phyloP scores from a whole-genome alignment of 2,329 filamentous ascomycete genomes.

The Incumbomyces delicatus region DNA sequence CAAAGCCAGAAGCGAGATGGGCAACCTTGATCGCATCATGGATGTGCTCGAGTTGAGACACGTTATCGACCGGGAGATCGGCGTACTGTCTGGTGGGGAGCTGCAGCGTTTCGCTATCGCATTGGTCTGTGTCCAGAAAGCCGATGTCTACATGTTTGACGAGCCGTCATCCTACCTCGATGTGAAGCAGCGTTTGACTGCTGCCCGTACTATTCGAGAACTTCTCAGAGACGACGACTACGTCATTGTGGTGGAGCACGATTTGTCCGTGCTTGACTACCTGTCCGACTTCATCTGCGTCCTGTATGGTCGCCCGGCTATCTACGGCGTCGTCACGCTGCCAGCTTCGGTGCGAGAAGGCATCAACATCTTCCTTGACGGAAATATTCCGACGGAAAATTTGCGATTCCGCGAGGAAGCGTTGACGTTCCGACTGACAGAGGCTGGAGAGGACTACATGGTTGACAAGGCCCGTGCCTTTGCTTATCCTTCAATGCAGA shows the following conservation, averaged over 20 bases:
- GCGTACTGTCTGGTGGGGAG: constrained; percentile 88
- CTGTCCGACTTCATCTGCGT: constrained; percentile 98
- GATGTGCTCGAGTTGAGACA: constrained; percentile 78
- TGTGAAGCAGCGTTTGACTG: constrained; percentile 95
- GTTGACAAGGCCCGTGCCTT: constrained; percentile 78
- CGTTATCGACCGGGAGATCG: constrained; percentile 85
- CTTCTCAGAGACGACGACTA: constrained; percentile 84
- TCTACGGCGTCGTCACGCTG: constrained; percentile 95
- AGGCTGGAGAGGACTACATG: constrained; percentile 79
- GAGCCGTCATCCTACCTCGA: constrained; percentile 98
- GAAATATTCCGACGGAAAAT: constrained; percentile 96
- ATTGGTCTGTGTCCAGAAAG: constrained; percentile 88
- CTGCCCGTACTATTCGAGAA: constrained; percentile 83
- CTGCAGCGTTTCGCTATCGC: constrained; percentile 96
- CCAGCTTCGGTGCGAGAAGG: constrained; percentile 94
- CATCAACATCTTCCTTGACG: constrained; percentile 98
- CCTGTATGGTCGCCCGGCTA: constrained; percentile 86
- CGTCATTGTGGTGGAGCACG: constrained; percentile 98
- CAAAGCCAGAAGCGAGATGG: constrained; percentile 63
- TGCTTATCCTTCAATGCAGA: constrained; percentile 80
- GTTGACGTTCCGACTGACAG: constrained; percentile 85
- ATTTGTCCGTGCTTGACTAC: constrained; percentile 95
- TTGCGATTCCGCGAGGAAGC: constrained; percentile 96
- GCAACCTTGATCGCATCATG: constrained; percentile 71
- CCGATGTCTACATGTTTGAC: constrained; percentile 99